phyloP scores from a whole-genome alignment of 495 filamentous ascomycete species.

The Talaromyces stipitatus region DNA sequence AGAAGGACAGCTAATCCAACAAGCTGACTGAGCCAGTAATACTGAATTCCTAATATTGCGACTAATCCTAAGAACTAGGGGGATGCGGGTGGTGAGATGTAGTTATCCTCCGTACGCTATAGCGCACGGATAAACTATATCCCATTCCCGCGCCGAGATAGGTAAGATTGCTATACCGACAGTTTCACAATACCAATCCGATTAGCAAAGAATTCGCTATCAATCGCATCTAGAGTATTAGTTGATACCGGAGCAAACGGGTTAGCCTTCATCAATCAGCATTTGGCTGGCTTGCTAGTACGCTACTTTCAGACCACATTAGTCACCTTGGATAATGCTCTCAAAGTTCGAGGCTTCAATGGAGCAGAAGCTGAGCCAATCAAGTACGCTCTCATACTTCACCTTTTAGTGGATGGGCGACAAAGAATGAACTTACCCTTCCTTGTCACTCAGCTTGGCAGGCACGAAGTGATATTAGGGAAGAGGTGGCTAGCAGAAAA shows the following conservation, averaged over 20 bases:
- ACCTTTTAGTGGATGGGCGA: not conserved
- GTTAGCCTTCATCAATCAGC: slow-evolving; percentile 4
- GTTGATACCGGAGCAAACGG: slow-evolving; percentile 7
- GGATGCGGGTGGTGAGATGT: too few species aligned
- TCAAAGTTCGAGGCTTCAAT: not conserved
- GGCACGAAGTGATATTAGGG: too few species aligned
- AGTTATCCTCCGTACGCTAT: too few species aligned
- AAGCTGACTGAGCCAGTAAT: too few species aligned
- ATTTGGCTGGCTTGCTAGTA: not conserved
- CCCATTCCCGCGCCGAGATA: too few species aligned
- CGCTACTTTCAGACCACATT: not conserved
- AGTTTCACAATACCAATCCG: slow-evolving; percentile 8
- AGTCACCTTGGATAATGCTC: not conserved
- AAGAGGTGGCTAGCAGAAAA: too few species aligned
- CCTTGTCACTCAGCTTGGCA: too few species aligned
- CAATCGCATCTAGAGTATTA: slow-evolving; percentile 1
- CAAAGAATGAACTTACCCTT: not conserved
- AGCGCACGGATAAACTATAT: too few species aligned
- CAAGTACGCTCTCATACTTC: not conserved
- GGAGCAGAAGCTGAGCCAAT: not conserved
- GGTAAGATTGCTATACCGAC: too few species aligned
- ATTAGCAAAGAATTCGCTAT: slow-evolving; percentile 7
- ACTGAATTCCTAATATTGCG: too few species aligned
- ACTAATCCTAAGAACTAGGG: too few species aligned
- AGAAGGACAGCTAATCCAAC: too few species aligned